Base-by-base conservation (phyloP, 1,284 basidiomycete genomes). In the Ganoderma lingzhi region DNA sequence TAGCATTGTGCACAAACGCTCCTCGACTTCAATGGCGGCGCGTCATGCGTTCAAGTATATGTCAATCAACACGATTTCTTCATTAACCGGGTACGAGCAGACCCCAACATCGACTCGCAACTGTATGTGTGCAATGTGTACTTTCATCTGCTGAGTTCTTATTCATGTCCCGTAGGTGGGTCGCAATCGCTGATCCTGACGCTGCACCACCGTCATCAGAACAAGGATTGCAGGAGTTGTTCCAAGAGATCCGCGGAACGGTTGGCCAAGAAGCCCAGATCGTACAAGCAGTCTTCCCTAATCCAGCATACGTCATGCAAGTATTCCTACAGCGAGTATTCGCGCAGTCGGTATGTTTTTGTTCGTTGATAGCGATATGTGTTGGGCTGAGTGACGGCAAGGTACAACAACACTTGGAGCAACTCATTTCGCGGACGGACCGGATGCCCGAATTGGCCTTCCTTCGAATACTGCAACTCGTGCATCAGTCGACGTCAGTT, bases 21-120 rank as follows among this genome's bases (percentile, higher is more conserved):
- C 4, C 89, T 98, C 58, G 97, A 98, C 78, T 99, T 99, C 84
- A 99, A 99, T 76, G 98, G 98, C 3, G 98, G 98, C 12, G 87
- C 93, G 48, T 97, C 96, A 5, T 99, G 97, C 78, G 95, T 99
- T 6, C 97, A 99, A 81, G 96, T 99, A 39, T 99, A 99, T 78
- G 98, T 99, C 71, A 99, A 99, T 77, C 98, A 99, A 81, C 98
- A 99, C 78, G 98, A 99, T 80, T 99, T 99, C 84, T 99, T 99
- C 85, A 98, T 98, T 79, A 97, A 98, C 78, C 90, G 93, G 66
- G 88, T 92, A 55, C 87, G 88, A 55, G 92, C 91, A 70, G 85
- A 84, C 51, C 86, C 85, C 72, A 82, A 85, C 58, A 83, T 83
- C 65, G 87, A 89, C 63, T 88, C 90, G 70, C 84, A 87, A 39